These are phyloP conservation scores for Alliaria petiolata DNA, from an alignment of 345 rosid genomes.

Conservation along the genomic window DNA sequence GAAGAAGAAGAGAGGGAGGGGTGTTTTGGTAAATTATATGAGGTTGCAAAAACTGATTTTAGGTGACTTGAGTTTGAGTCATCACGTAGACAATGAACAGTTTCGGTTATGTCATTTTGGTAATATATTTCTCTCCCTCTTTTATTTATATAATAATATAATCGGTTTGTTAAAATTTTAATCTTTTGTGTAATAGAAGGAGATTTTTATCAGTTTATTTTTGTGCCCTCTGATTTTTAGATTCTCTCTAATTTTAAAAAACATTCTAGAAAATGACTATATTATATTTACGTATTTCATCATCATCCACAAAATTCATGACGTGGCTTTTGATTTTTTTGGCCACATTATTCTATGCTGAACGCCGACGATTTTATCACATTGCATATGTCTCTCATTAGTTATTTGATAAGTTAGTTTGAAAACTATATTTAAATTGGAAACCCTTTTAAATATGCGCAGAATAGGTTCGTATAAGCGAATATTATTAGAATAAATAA, in stretches of 20 bases:
- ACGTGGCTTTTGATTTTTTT: not conserved
- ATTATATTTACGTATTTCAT: not conserved
- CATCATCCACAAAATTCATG: not conserved
- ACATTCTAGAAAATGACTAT: not conserved
- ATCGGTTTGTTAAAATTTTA: not conserved
- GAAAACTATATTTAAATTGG: not conserved
- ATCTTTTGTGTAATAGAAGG: conserved; percentile 15
- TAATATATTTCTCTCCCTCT: conserved; percentile 2
- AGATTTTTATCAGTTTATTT: not conserved
- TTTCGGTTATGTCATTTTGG: conserved; percentile 21
- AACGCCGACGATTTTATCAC: conserved; percentile 19
- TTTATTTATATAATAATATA: not conserved
- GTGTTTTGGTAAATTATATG: conserved; percentile 15
- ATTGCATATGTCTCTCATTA: not conserved
- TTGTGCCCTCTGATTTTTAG: not conserved
- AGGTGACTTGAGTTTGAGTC: conserved; percentile 10
- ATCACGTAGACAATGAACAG: conserved; percentile 23
- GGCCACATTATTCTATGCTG: not conserved
- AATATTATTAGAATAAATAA: conserved; percentile 14
- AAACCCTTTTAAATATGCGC: not conserved
- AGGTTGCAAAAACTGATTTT: conserved; percentile 11
- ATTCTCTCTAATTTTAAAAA: not conserved
- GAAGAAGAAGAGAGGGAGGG: not conserved
- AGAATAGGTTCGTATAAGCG: not conserved
- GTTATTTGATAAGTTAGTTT: not conserved